A percentile compares a stretch with the other conserved stretches of the same genome.
These are phyloP conservation scores for Cyclocybe aegerita DNA, from an alignment of 768 basidiomycete genomes.

Conservation along the genomic window DNA sequence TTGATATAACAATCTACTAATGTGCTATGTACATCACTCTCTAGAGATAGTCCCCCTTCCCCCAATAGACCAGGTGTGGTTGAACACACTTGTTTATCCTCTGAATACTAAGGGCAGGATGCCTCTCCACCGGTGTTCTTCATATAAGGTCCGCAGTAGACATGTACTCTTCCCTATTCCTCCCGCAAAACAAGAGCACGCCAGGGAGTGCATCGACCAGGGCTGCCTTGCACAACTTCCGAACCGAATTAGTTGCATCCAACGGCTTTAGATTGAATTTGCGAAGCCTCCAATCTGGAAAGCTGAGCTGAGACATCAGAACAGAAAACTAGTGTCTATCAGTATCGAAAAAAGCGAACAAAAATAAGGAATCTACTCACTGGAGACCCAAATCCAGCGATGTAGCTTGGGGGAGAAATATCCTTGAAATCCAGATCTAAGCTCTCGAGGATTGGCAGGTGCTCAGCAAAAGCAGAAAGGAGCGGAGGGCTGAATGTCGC, in stretches of 20 bases:
- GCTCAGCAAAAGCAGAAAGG: background rate
- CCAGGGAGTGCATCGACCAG: constrained; percentile 9
- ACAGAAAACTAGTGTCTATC: constrained; percentile 2
- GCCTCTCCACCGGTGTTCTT: too few relatives aligned
- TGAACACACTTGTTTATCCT: too few relatives aligned
- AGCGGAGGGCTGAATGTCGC: constrained; percentile 2
- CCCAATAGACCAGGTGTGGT: too few relatives aligned
- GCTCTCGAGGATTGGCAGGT: constrained; percentile 6
- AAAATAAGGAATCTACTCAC: background rate
- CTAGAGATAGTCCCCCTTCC: too few relatives aligned
- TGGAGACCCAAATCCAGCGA: background rate
- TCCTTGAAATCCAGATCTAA: constrained; percentile 7
- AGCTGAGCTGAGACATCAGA: constrained; percentile 1
- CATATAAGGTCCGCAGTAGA: background rate
- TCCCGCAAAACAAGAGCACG: constrained; percentile 9
- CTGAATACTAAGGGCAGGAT: too few relatives aligned
- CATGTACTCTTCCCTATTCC: constrained; percentile 4
- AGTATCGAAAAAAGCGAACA: background rate
- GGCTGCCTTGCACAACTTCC: constrained; percentile 4
- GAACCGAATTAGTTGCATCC: background rate
- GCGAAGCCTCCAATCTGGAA: constrained; percentile 8
- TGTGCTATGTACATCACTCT: too few relatives aligned
- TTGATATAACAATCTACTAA: too few relatives aligned
- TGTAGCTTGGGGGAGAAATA: background rate
- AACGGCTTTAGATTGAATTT: constrained; percentile 4